phyloP scores from a whole-genome alignment of 192 early-diverging fungal genomes.

The Gamsiella multidivaricata region DNA sequence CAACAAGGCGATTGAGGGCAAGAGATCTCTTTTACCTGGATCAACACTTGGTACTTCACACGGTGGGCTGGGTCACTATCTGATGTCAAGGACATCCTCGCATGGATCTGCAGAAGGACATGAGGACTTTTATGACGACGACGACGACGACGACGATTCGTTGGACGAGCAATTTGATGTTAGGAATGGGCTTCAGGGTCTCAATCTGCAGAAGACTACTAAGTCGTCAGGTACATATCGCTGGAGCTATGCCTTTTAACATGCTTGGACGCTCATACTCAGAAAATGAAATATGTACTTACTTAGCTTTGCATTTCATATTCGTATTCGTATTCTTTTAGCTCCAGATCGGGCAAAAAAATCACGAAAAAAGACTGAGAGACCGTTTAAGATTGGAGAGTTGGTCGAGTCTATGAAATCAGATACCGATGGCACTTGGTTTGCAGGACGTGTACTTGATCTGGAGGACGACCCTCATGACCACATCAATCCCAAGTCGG shows the following conservation, averaged over 20 bases:
- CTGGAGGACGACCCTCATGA: slow-evolving; percentile 51
- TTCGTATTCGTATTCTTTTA: background rate
- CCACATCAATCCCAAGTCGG: slow-evolving; percentile 53
- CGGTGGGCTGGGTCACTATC: slow-evolving; percentile 23
- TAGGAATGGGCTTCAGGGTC: slow-evolving; percentile 35
- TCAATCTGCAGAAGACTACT: slow-evolving; percentile 41
- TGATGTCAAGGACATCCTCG: slow-evolving; percentile 26
- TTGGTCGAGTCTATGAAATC: slow-evolving; percentile 52
- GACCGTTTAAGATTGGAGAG: slow-evolving; percentile 52
- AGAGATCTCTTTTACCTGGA: slow-evolving; percentile 22
- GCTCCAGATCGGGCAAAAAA: slow-evolving; percentile 24
- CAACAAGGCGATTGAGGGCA: slow-evolving; percentile 30
- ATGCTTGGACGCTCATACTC: too few species aligned
- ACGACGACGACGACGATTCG: slow-evolving; percentile 35
- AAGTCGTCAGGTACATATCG: slow-evolving; percentile 30
- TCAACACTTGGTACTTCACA: slow-evolving; percentile 33
- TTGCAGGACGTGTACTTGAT: slow-evolving; percentile 47
- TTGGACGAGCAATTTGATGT: slow-evolving; percentile 41
- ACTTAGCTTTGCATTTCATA: too few species aligned
- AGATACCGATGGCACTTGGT: slow-evolving; percentile 49
- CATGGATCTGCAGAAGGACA: slow-evolving; percentile 35
- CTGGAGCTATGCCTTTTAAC: background rate
- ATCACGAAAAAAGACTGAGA: slow-evolving; percentile 29
- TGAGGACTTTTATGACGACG: slow-evolving; percentile 29
- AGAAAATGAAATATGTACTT: too few species aligned